Percentiles rank a stretch among this genome's conserved stretches.
Evolutionary conservation across 2,329 filamentous ascomycete genomes (phyloP).

Genomic region (Xylaria arbuscula): DNA sequence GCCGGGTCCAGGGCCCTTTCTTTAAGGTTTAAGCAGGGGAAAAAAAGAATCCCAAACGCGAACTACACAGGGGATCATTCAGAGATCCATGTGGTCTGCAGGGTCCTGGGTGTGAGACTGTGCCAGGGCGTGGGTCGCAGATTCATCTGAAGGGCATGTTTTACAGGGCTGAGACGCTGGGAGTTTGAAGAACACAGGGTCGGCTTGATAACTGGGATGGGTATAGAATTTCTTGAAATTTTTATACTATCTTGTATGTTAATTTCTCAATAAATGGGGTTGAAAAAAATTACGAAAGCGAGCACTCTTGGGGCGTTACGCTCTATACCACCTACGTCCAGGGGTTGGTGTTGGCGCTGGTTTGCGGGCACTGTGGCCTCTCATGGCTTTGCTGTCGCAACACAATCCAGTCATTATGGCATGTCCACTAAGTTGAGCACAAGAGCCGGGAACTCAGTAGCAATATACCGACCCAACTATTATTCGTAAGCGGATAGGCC

Average conservation of each 20-base stretch:
- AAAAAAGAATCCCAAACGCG: conserved; percentile 22
- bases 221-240: conserved; percentile 4
- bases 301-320: conserved; percentile 9
- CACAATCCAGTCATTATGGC: background rate
- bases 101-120: conserved; percentile 21
- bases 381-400: background rate
- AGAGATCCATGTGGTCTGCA: conserved; percentile 30
- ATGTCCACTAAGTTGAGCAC: too few species aligned
- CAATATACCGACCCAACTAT: background rate
- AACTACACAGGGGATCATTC: conserved; percentile 22
- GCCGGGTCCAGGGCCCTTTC: conserved; percentile 31
- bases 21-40: conserved; percentile 17
- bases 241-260: background rate
- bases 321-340: background rate
- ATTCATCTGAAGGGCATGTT: conserved; percentile 21
- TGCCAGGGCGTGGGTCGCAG: conserved; percentile 22
- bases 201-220: conserved; percentile 11
- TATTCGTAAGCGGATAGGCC: background rate
- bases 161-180: conserved; percentile 33
- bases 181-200: conserved; percentile 29
- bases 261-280: background rate
- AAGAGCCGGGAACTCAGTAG: too few species aligned
- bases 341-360: background rate
- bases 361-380: background rate
- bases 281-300: background rate